A percentile compares a stretch with the other conserved stretches of the same genome.
Conservation (phyloP, 1,139 yeast genomes). For the Oligophagozyma castellii region DNA sequence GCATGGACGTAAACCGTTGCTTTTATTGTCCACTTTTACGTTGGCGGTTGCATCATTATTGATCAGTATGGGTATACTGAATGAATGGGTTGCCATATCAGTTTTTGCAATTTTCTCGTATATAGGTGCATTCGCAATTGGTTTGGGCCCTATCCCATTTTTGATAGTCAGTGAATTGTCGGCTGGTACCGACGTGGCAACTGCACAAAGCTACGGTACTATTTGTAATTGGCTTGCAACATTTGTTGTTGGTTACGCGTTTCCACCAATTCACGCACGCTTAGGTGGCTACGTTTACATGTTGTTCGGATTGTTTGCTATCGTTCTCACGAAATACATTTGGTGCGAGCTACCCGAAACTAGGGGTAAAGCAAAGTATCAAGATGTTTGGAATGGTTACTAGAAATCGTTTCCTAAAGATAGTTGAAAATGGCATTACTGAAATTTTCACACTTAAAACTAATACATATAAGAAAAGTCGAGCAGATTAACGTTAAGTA, state of each 20-base stretch:
- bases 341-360: constrained; percentile 58
- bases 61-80: constrained; percentile 53
- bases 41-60: constrained; percentile 56
- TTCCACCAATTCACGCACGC: constrained; percentile 53
- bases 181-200: constrained; percentile 62
- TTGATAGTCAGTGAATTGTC: constrained; percentile 80
- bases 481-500: too few species aligned
- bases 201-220: constrained; percentile 89
- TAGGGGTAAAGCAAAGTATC: constrained; percentile 35
- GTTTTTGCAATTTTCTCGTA: constrained; percentile 39
- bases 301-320: constrained; percentile 50
- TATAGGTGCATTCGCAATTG: constrained; percentile 76
- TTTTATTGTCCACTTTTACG: constrained; percentile 47
- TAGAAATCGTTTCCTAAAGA: constrained; percentile 1
- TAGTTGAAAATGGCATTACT: too few species aligned
- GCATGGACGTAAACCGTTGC: constrained; percentile 63
- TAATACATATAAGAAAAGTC: too few species aligned
- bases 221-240: constrained; percentile 87
- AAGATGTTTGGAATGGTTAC: constrained; percentile 15
- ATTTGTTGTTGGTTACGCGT: constrained; percentile 62
- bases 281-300: constrained; percentile 76
- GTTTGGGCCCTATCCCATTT: constrained; percentile 92
- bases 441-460: too few species aligned
- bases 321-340: constrained; percentile 35
- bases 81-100: constrained; percentile 42